phyloP scores from a whole-genome alignment of 169 alveolate species.

The Eimeria necatrix region DNA sequence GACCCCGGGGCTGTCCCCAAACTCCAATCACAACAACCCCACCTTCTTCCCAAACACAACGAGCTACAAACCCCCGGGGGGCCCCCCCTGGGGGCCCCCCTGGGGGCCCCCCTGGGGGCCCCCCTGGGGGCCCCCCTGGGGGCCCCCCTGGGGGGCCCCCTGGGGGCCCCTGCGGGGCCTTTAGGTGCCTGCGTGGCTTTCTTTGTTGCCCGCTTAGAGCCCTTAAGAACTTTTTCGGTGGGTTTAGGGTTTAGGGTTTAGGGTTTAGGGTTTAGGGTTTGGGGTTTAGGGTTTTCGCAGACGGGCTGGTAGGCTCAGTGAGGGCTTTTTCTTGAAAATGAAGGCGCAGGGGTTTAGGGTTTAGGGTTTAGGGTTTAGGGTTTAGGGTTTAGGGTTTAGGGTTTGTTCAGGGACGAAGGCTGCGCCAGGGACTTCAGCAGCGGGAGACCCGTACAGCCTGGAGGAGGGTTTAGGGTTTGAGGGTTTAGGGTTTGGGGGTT shows the following conservation, averaged over 20 bases:
- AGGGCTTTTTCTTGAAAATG: background rate
- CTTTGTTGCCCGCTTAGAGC: background rate
- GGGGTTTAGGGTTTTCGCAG: no score
- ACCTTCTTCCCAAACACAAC: background rate
- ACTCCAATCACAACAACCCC: background rate
- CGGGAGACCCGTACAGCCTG: background rate
- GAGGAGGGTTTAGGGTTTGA: conserved; percentile 40
- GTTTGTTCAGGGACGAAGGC: conserved; percentile 13
- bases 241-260: background rate
- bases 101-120: background rate
- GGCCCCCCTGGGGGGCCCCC: background rate
- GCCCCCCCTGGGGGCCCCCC: background rate
- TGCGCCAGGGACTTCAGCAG: background rate
- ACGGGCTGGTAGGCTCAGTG: background rate
- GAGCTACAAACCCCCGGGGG: background rate
- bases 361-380: background rate
- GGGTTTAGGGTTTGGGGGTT: no score
- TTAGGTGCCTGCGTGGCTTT: background rate
- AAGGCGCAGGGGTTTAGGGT: background rate
- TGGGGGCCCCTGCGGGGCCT: background rate
- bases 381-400: background rate
- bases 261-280: background rate
- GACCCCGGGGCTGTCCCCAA: conserved; percentile 74
- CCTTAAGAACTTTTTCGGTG: background rate
- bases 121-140: background rate